Evolutionary conservation across 2,329 filamentous ascomycete genomes (phyloP).

Genomic region (Alternaria arborescens): DNA sequence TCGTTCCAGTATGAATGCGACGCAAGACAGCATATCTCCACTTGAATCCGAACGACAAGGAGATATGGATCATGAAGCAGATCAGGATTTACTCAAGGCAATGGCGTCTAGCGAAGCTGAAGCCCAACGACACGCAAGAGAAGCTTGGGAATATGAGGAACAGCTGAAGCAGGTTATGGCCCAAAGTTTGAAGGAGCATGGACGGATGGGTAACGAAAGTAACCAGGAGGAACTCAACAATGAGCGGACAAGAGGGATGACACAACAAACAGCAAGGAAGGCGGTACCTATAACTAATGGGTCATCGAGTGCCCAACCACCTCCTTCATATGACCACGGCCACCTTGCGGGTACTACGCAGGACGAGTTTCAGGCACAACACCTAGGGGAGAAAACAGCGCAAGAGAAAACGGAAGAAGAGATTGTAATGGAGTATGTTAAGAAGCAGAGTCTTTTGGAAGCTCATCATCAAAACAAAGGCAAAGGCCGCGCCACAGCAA

Average conservation of each 20-base stretch:
- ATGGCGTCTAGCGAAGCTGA: slow-evolving; percentile 24
- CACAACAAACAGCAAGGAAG: neutral
- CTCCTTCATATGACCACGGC: neutral
- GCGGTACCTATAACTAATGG: neutral
- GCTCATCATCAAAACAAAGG: slow-evolving; percentile 58
- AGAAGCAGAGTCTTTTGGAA: slow-evolving; percentile 76
- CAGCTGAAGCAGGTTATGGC: neutral
- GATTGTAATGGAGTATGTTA: slow-evolving; percentile 77
- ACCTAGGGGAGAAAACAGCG: slow-evolving; percentile 46
- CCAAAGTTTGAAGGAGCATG: neutral
- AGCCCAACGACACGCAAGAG: slow-evolving; percentile 5
- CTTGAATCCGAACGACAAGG: neutral
- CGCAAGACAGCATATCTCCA: neutral
- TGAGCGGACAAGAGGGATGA: neutral
- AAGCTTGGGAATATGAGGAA: slow-evolving; percentile 6
- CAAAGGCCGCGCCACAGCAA: neutral
- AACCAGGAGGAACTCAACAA: neutral
- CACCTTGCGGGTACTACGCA: neutral
- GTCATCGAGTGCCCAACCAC: neutral
- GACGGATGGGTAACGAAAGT: neutral
- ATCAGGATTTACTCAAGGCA: slow-evolving; percentile 20
- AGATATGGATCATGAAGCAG: neutral
- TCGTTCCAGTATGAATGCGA: neutral
- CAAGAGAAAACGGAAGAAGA: slow-evolving; percentile 69
- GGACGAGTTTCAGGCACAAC: slow-evolving; percentile 16